Base-by-base conservation (phyloP, 1,284 basidiomycete genomes). In the Ustilago xerochloae region DNA sequence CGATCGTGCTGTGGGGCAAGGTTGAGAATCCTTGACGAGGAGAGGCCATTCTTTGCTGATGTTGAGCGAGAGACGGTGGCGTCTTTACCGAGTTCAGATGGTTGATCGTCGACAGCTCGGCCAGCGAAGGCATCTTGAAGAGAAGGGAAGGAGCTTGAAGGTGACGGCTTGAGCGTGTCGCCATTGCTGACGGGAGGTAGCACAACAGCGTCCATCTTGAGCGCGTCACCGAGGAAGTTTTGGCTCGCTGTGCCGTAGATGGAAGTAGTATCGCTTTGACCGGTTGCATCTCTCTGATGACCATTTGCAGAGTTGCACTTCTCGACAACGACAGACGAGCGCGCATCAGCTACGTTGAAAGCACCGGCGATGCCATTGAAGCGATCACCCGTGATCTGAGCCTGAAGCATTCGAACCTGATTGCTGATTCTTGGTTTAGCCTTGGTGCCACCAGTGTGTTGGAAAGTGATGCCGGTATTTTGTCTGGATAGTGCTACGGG, bases 331-430 rank as follows among this genome's bases (percentile, higher is more conserved):
- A 63, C 36, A 4, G 60, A 68, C 16, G 55, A 63, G 5, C 65
- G 59, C 3, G 51, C 24, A 20, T 68, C 63, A 8, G 58, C 63
- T 8, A 62, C 46, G 22, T 72, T 41, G 47, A 62, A 59, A 6
- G 61, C 63, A 26, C 67, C 65, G 6, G 65, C 65, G 3, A 68
- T 15, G 16, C 62, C 67, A 22, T 63, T 61, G 58, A 70, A 64
- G 28, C 57, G 56, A 22, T 75, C 72, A 30, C 72, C 72, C 30
- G 72, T 75, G 72, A 75, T 69, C 46, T 75, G 72, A 9, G 72
- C 63, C 20, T 75, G 72, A 16, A 75, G 63, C 66, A 69, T 75
- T n/a, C 66, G 69, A 12, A 69, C 66, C 26, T 68, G 61, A 41
- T 61, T 74, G 55, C 71, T 64, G 62, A 74, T 62, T 5, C 62